Evolutionary conservation across 1,284 basidiomycete genomes (phyloP), one percentile per base, ranked within the genome.

Genomic region (Lignosus rhinocerotis): DNA sequence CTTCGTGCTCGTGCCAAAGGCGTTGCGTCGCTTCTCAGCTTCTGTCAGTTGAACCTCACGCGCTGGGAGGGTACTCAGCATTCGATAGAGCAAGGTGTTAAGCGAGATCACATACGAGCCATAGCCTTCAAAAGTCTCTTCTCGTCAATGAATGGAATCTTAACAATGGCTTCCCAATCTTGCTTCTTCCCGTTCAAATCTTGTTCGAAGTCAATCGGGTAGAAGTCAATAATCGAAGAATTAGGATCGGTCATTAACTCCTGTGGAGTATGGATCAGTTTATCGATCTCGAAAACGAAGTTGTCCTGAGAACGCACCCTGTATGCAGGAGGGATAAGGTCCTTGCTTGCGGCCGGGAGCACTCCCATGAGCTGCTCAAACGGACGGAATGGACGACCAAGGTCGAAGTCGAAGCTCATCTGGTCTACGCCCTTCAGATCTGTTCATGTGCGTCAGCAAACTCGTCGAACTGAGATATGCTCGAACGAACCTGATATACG

Each of bases 311-410:
- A 16, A 69, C 77, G 53, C 63, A 94, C 93, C 75, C 85, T 81
- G 76, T 92, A 98, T 0, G 95, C 93, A 21, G 72, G 46, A 0
- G 97, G 97, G 54, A 99, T 89, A 60, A 93, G 90, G 31, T 92
- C 90, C 71, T 83, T 88, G 75, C 93, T 96, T 6, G 96, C 93
- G 11, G 84, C 85, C 0, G 97, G 97, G 44, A 99, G 76, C 11
- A 99, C 97, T 62, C 96, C 96, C 97, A 99, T 99, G 46, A 99
- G 80, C 72, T 99, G 97, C 72, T 98, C 92, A 71, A 92, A 99
- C 3, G 97, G 97, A 59, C 79, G 85, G 81, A 99, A 99, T 0
- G 97, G 97, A 64, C 76, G 85, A 11, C 94, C 97, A 12, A 97
- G 80, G 1, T 93, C 80, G 67, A 98, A 98, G 16, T 86, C 67